Evolutionary conservation across 805 yeast species (phyloP).

Genomic region (Schwanniomyces pseudopolymorphus): DNA sequence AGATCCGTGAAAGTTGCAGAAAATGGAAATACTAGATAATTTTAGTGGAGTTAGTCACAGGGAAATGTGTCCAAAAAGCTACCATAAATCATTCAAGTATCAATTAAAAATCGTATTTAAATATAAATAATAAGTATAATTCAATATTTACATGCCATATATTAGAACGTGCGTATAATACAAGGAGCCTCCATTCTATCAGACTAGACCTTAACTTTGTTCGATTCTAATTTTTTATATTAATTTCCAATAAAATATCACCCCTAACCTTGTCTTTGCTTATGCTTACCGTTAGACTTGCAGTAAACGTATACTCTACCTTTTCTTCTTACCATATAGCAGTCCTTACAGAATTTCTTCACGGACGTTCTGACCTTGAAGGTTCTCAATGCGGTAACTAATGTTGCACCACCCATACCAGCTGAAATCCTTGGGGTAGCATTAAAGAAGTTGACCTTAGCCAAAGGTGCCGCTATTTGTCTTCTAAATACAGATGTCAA

Average conservation of each 20-base stretch:
- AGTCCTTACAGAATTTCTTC: constrained; percentile 88
- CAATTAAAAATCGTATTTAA: neutral
- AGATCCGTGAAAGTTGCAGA: constrained; percentile 36
- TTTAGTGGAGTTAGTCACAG: neutral
- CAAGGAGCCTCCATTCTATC: neutral
- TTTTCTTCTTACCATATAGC: constrained; percentile 88
- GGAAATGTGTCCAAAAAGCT: neutral
- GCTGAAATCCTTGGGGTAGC: constrained; percentile 12
- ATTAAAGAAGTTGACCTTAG: constrained; percentile 10
- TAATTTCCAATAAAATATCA: too few species aligned
- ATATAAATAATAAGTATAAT: neutral
- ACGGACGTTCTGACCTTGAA: constrained; percentile 93
- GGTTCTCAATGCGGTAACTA: constrained; percentile 47
- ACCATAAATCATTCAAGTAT: constrained; percentile 1
- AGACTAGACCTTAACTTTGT: neutral
- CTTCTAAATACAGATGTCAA: constrained; percentile 16
- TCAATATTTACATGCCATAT: neutral
- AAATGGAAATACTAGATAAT: constrained; percentile 7
- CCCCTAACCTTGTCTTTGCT: constrained; percentile 78
- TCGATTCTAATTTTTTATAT: too few species aligned
- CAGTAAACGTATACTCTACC: constrained; percentile 93
- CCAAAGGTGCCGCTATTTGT: constrained; percentile 12
- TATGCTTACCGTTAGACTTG: constrained; percentile 89
- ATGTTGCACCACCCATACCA: constrained; percentile 6
- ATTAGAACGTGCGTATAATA: neutral